Conservation (phyloP, 768 basidiomycete species). For the Fistulinella prunicolor region DNA sequence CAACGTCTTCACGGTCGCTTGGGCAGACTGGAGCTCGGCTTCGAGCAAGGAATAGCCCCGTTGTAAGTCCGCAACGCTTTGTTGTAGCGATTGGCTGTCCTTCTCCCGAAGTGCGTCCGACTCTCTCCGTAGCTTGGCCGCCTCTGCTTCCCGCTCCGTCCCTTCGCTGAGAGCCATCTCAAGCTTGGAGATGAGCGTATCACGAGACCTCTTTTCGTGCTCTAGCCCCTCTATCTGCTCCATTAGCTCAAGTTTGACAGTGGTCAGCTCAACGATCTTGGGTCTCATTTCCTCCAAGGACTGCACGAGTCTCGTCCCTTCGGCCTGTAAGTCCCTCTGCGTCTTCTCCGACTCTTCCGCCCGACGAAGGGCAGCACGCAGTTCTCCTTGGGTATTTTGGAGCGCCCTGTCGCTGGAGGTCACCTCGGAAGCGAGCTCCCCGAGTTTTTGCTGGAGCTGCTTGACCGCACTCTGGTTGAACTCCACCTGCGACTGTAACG, state of each 20-base stretch:
- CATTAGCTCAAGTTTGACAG: constrained; percentile 62
- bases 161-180: constrained; percentile 57
- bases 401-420: constrained; percentile 52
- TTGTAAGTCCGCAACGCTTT: constrained; percentile 56
- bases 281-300: constrained; percentile 85
- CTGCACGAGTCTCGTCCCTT: constrained; percentile 74
- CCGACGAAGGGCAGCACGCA: constrained; percentile 59
- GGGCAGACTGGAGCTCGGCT: constrained; percentile 54
- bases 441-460: constrained; percentile 59
- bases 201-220: constrained; percentile 51
- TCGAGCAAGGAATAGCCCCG: constrained; percentile 60
- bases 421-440: constrained; percentile 52
- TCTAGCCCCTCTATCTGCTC: constrained; percentile 62
- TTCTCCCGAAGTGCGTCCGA: constrained; percentile 48
- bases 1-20: constrained; percentile 52
- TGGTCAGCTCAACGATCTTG: constrained; percentile 80
- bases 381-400: constrained; percentile 61
- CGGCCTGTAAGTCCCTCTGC: constrained; percentile 69
- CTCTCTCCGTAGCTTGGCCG: constrained; percentile 44
- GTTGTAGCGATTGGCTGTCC: constrained; percentile 47
- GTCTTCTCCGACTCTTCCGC: constrained; percentile 72
- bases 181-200: constrained; percentile 57
- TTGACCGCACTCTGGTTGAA: constrained; percentile 45
- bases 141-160: constrained; percentile 47
- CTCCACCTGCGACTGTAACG: constrained; percentile 47